Conservation (phyloP, 768 basidiomycete species). For the Nidularia sp. region DNA sequence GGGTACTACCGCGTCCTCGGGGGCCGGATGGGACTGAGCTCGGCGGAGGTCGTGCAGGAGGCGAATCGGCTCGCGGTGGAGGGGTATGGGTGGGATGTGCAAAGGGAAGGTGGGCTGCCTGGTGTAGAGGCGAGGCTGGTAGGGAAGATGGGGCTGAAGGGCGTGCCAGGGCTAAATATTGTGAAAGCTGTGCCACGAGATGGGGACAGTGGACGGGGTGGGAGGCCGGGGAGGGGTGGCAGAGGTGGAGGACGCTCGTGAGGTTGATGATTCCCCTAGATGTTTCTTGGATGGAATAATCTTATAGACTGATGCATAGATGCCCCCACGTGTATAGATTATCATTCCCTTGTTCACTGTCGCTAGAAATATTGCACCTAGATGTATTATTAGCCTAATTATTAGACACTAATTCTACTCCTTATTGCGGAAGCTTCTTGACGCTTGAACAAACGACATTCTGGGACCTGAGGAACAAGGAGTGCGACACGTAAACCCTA, state of each 20-base stretch:
- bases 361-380: too few relatives aligned
- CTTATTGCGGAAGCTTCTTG: too few relatives aligned
- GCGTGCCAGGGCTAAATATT: not conserved
- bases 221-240: not conserved
- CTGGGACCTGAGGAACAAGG: too few relatives aligned
- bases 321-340: too few relatives aligned
- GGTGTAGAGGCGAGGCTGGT: conserved; percentile 37
- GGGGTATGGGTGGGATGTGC: conserved; percentile 28
- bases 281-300: too few relatives aligned
- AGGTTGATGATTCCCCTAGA: too few relatives aligned
- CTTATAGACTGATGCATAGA: too few relatives aligned
- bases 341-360: too few relatives aligned
- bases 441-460: too few relatives aligned
- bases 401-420: too few relatives aligned
- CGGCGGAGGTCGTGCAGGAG: conserved; percentile 31
- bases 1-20: conserved; percentile 50
- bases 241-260: not conserved
- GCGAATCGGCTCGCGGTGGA: conserved; percentile 31
- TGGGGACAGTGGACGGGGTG: not conserved
- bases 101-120: conserved; percentile 22
- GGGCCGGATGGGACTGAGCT: conserved; percentile 32
- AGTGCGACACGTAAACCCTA: too few relatives aligned
- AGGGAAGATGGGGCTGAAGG: conserved; percentile 37
- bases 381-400: too few relatives aligned
- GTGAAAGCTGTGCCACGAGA: not conserved